Percentiles rank a stretch among this genome's conserved stretches.
phyloP scores from a whole-genome alignment of 495 filamentous ascomycete genomes.

The Xylaria bambusicola region DNA sequence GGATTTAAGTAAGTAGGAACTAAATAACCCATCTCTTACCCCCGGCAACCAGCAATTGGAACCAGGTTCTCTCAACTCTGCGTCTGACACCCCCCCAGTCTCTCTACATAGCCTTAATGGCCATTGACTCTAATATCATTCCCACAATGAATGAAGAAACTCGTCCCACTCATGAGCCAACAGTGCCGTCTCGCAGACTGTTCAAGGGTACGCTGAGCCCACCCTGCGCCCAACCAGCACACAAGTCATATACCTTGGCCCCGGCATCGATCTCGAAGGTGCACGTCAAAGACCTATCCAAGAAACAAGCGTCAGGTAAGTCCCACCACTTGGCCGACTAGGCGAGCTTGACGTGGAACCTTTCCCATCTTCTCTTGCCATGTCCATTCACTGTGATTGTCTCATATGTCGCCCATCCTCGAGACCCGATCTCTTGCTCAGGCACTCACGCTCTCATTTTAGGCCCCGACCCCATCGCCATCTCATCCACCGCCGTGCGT shows the following conservation, averaged over 20 bases:
- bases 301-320: conserved; percentile 24
- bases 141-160: conserved; percentile 12
- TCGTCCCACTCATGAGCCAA: not conserved
- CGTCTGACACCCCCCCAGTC: too few species aligned
- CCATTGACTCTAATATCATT: not conserved
- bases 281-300: conserved; percentile 25
- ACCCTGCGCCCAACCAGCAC: conserved; percentile 21
- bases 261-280: conserved; percentile 37
- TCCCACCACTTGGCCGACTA: conserved; percentile 1
- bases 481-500: conserved; percentile 38
- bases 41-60: too few species aligned
- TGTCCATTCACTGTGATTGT: too few species aligned
- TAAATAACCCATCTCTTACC: too few species aligned
- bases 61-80: too few species aligned
- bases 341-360: conserved; percentile 17
- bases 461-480: conserved; percentile 24
- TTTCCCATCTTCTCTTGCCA: not conserved
- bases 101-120: too few species aligned
- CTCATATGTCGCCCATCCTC: too few species aligned
- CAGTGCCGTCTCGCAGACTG: conserved; percentile 20
- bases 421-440: too few species aligned
- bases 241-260: conserved; percentile 37
- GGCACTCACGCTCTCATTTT: conserved; percentile 16
- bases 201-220: conserved; percentile 30
- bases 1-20: too few species aligned